These are phyloP conservation scores for Thermomyces lanuginosus DNA, from an alignment of 2,329 filamentous ascomycete genomes.

Conservation along the genomic window DNA sequence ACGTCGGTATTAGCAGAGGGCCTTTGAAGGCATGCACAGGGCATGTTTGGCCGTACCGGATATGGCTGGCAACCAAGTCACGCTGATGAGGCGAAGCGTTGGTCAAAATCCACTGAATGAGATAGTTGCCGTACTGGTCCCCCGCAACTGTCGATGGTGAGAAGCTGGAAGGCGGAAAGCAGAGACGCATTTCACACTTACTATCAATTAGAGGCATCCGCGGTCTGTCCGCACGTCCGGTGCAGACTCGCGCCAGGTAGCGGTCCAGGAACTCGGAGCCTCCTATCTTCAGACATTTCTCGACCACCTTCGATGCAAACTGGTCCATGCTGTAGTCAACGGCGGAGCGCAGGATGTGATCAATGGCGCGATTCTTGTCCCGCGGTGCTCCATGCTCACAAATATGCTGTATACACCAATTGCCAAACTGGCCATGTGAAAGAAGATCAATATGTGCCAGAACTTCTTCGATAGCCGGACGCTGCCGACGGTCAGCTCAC, in stretches of 20 bases:
- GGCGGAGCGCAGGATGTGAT: constrained; percentile 85
- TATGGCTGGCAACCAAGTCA: constrained; percentile 82
- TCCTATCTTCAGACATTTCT: constrained; percentile 97
- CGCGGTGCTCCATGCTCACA: constrained; percentile 87
- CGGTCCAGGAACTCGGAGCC: constrained; percentile 76
- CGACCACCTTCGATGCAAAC: constrained; percentile 96
- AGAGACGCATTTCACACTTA: constrained; percentile 22
- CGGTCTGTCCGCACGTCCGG: constrained; percentile 74
- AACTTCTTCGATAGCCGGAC: constrained; percentile 93
- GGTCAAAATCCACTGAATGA: constrained; percentile 92
- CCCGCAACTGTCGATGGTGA: constrained; percentile 48
- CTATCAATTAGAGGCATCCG: constrained; percentile 94
- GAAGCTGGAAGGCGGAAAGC: constrained; percentile 2
- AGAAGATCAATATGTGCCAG: constrained; percentile 89
- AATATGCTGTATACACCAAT: constrained; percentile 99
- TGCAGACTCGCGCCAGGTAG: constrained; percentile 86
- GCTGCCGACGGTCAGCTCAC: constrained; percentile 37
- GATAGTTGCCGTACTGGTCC: constrained; percentile 96
- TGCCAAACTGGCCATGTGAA: constrained; percentile 93
- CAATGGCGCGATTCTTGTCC: constrained; percentile 83
- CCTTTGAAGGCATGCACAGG: neutral
- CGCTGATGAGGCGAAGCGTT: constrained; percentile 76
- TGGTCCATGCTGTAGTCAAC: constrained; percentile 98
- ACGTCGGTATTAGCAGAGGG: neutral
- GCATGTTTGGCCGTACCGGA: constrained; percentile 42